Evolutionary conservation across 2,329 filamentous ascomycete species (phyloP).

Genomic region (Phaeosphaeriaceae sp.): DNA sequence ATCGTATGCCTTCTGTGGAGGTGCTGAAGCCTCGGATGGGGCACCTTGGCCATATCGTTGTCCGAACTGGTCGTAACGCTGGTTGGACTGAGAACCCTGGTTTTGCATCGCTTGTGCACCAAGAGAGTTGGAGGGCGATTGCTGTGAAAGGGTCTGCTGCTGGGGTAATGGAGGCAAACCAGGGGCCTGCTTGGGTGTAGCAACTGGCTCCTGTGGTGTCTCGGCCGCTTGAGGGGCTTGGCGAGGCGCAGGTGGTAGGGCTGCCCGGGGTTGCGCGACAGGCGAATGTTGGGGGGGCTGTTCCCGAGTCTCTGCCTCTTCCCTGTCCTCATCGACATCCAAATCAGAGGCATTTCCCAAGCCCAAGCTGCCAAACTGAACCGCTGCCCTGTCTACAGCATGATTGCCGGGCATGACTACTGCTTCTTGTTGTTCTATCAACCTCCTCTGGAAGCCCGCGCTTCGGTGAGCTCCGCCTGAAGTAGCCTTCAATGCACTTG

Average conservation of each 20-base stretch:
- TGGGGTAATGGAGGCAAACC: conserved; percentile 67
- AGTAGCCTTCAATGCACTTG: conserved; percentile 82
- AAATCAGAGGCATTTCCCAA: conserved; percentile 72
- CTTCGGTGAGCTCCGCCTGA: conserved; percentile 65
- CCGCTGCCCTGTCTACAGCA: conserved; percentile 87
- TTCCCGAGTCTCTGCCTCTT: conserved; percentile 92
- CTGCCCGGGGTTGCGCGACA: conserved; percentile 80
- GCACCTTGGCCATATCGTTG: conserved; percentile 72
- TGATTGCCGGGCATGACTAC: conserved; percentile 98
- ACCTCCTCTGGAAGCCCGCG: conserved; percentile 81
- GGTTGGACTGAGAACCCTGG: conserved; percentile 53
- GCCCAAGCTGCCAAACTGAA: conserved; percentile 96
- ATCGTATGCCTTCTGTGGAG: conserved; percentile 82
- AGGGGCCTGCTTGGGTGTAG: conserved; percentile 65
- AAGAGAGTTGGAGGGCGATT: conserved; percentile 53
- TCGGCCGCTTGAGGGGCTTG: conserved; percentile 52
- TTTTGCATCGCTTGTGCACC: conserved; percentile 63
- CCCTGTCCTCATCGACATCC: conserved; percentile 91
- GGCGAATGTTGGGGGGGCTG: conserved; percentile 95
- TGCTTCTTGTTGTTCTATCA: conserved; percentile 94
- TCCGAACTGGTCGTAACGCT: conserved; percentile 68
- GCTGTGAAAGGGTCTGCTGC: conserved; percentile 54
- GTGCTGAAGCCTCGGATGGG: conserved; percentile 65
- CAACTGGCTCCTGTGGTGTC: conserved; percentile 47
- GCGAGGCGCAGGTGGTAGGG: conserved; percentile 75